Base-by-base conservation (phyloP, 2,329 filamentous ascomycete genomes). In the Didymosphaeria variabile region DNA sequence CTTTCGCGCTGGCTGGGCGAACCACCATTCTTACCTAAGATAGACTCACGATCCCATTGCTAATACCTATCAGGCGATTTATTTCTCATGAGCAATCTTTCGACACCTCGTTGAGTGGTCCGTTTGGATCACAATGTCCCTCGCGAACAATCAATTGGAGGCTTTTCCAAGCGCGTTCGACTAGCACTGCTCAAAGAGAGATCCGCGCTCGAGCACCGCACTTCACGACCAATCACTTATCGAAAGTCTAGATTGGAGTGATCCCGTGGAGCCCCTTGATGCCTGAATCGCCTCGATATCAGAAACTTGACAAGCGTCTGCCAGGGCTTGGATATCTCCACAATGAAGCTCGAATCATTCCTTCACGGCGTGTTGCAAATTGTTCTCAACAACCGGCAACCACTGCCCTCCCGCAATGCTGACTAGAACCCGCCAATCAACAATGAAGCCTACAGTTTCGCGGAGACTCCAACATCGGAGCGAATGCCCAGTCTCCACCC, bases 11-110 rank as follows among this genome's bases (percentile, higher is more conserved):
- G 45, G 44, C 61, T 59, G 53, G 60, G 46, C 54, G 44, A 50
- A 65, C 47, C 49, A 57, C 23, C 45, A 46, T 64, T 55, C 59
- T 40, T 55, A 29, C 61, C 60, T 56, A 65, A 57, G 61, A 58
- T 61, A 61, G 56, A 53, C 53, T 58, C 51, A 51, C 57, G 38
- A 52, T 55, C 36, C 56, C 59, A 23, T 57, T 52, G 58, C 57
- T 66, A 55, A 60, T 55, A 62, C 36, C 47, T 38, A 50, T 52
- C 50, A 57, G 44, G 3, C 3, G 15, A 34, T 17, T 21, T 7
- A 49, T 21, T 8, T 13, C 38, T 9, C 47, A 40, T n/a, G 29
- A 23, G 19, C 15, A 46, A 31, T 7, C 36, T 42, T 42, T 5
- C 17, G 19, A 10, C 53, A 17, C 19, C 32, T 46, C 34, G 17